Percentiles rank a stretch among this genome's conserved stretches.
phyloP scores from a whole-genome alignment of 2,329 filamentous ascomycete genomes.

The Aspergillus awamori region DNA sequence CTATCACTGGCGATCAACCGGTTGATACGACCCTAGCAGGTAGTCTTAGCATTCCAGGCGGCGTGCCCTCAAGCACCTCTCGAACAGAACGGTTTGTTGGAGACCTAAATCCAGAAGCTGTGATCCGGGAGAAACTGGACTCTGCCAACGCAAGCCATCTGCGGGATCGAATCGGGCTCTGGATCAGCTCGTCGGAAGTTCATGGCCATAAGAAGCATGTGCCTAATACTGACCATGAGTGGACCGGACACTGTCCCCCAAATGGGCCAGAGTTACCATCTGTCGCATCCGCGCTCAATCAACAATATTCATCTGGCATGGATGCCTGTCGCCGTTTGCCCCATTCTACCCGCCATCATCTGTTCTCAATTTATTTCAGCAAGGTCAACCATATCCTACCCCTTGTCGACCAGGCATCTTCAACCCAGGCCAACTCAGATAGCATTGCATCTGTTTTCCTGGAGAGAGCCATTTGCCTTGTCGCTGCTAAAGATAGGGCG shows the following conservation, averaged over 20 bases:
- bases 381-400: slow-evolving; percentile 44
- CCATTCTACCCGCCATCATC: slow-evolving; percentile 32
- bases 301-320: slow-evolving; percentile 29
- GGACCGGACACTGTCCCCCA: slow-evolving; percentile 1
- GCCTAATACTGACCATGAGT: slow-evolving; percentile 3
- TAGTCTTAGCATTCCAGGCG: background rate
- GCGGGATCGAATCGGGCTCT: slow-evolving; percentile 36
- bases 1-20: too few relatives aligned
- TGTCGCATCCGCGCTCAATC: slow-evolving; percentile 26
- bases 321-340: slow-evolving; percentile 37
- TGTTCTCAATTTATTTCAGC: slow-evolving; percentile 41
- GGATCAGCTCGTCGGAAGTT: slow-evolving; percentile 31
- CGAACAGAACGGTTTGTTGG: slow-evolving; percentile 42
- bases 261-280: slow-evolving; percentile 11
- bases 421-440: slow-evolving; percentile 28
- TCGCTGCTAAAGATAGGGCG: slow-evolving; percentile 42
- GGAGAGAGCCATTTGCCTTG: slow-evolving; percentile 44
- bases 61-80: slow-evolving; percentile 1
- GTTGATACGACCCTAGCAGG: background rate
- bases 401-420: slow-evolving; percentile 36
- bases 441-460: slow-evolving; percentile 38
- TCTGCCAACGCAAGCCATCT: slow-evolving; percentile 27
- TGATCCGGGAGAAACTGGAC: slow-evolving; percentile 38
- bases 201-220: slow-evolving; percentile 11
- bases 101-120: slow-evolving; percentile 45